phyloP scores from a whole-genome alignment of 164 flowering plant genomes.

The Litsea cubeba region DNA sequence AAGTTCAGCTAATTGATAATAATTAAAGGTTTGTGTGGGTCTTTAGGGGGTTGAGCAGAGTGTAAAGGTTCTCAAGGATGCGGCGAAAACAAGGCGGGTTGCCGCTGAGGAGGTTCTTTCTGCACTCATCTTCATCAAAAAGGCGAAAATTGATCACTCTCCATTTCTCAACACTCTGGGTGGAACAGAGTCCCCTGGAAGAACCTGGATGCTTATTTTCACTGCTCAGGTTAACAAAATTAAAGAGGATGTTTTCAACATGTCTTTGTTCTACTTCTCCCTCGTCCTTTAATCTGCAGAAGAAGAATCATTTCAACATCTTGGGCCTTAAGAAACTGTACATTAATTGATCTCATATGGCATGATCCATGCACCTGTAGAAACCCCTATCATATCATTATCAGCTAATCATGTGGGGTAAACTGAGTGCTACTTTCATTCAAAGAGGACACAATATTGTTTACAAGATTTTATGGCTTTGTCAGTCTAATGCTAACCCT shows the following conservation, averaged over 20 bases:
- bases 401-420: background rate
- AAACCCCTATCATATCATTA: background rate
- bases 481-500: too few relatives aligned
- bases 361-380: background rate
- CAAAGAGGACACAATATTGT: too few relatives aligned
- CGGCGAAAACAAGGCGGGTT: slow-evolving; percentile 78
- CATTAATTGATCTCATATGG: background rate
- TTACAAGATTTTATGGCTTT: too few relatives aligned
- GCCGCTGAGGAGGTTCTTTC: slow-evolving; percentile 51
- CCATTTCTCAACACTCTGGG: slow-evolving; percentile 71
- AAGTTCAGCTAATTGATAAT: background rate
- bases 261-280: too few relatives aligned
- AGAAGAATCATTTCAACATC: too few relatives aligned
- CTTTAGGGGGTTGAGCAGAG: slow-evolving; percentile 66
- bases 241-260: too few relatives aligned
- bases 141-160: slow-evolving; percentile 71
- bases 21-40: background rate
- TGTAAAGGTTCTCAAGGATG: slow-evolving; percentile 66
- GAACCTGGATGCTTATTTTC: slow-evolving; percentile 96
- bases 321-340: too few relatives aligned
- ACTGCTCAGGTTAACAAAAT: slow-evolving; percentile 56
- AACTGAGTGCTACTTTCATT: too few relatives aligned
- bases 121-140: slow-evolving; percentile 67
- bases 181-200: slow-evolving; percentile 81
- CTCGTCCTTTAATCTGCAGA: too few relatives aligned